These are phyloP conservation scores for Fusarium albosuccineum DNA, from an alignment of 2,329 filamentous ascomycete species.

Conservation along the genomic window DNA sequence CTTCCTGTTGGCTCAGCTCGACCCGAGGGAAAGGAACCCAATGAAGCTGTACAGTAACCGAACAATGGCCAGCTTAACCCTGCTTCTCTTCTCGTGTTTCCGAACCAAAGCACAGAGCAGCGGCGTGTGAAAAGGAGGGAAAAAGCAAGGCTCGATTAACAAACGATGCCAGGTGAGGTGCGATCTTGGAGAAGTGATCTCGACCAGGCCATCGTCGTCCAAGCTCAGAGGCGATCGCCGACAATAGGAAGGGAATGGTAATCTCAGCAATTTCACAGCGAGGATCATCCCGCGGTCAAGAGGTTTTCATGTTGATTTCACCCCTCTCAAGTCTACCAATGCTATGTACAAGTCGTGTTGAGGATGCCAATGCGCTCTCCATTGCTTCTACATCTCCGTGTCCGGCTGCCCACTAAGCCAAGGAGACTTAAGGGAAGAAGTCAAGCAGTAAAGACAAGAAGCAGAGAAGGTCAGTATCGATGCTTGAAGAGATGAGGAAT, in stretches of 20 bases:
- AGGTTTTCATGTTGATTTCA: constrained; percentile 20
- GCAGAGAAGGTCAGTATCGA: constrained; percentile 13
- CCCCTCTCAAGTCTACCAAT: constrained; percentile 23
- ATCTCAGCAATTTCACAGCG: constrained; percentile 8
- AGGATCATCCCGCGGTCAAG: constrained; percentile 5
- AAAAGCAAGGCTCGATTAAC: not conserved
- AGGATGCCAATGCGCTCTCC: not conserved
- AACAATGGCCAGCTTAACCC: constrained; percentile 26
- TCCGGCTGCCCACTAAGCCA: not conserved
- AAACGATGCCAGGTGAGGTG: not conserved
- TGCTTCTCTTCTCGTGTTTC: constrained; percentile 14
- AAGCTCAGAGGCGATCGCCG: constrained; percentile 3
- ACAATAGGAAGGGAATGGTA: constrained; percentile 1
- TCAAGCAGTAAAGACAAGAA: not conserved
- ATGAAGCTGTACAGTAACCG: constrained; percentile 11
- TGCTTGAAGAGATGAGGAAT: constrained; percentile 6
- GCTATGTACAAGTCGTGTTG: constrained; percentile 19
- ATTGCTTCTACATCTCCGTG: not conserved
- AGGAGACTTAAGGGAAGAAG: too few species aligned
- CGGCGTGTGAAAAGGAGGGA: not conserved
- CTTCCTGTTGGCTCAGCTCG: constrained; percentile 40
- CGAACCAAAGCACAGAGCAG: constrained; percentile 7
- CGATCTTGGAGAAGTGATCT: not conserved
- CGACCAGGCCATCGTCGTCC: not conserved
- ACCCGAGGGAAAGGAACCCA: constrained; percentile 36